Conservation (phyloP, 352 stramenopile genomes). For the Phytophthora gonapodyides region DNA sequence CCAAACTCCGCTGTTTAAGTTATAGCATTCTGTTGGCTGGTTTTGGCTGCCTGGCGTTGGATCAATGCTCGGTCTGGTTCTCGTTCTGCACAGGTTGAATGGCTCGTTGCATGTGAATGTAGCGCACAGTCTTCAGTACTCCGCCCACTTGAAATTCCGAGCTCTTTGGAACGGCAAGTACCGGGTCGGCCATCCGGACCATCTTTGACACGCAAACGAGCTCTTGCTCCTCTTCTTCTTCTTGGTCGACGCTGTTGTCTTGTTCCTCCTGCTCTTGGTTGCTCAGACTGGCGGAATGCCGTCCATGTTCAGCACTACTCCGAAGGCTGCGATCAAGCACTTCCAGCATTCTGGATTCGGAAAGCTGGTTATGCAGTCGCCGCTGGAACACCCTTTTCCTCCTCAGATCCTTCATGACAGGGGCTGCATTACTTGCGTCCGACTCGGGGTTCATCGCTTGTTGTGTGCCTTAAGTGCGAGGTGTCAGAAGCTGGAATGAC, state of each 20-base stretch:
- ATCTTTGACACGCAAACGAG: conserved; percentile 78
- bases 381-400: conserved; percentile 48
- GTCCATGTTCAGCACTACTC: not conserved
- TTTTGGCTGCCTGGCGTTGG: not conserved
- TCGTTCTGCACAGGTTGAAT: conserved; percentile 21
- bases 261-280: conserved; percentile 41
- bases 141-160: conserved; percentile 37
- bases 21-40: conserved; percentile 15
- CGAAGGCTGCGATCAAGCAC: conserved; percentile 60
- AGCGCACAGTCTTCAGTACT: conserved; percentile 40
- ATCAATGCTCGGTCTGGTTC: conserved; percentile 37
- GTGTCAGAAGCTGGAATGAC: conserved; percentile 2
- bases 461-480: not conserved
- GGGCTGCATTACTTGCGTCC: conserved; percentile 1
- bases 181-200: conserved; percentile 44
- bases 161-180: conserved; percentile 8
- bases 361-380: conserved; percentile 63
- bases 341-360: conserved; percentile 70
- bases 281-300: conserved; percentile 1
- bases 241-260: conserved; percentile 19
- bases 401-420: conserved; percentile 5
- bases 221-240: conserved; percentile 60
- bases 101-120: conserved; percentile 32
- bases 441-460: conserved; percentile 39
- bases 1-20: conserved; percentile 16